Base-by-base conservation (phyloP, 179 eudicot species). In the Nepenthes alata region DNA sequence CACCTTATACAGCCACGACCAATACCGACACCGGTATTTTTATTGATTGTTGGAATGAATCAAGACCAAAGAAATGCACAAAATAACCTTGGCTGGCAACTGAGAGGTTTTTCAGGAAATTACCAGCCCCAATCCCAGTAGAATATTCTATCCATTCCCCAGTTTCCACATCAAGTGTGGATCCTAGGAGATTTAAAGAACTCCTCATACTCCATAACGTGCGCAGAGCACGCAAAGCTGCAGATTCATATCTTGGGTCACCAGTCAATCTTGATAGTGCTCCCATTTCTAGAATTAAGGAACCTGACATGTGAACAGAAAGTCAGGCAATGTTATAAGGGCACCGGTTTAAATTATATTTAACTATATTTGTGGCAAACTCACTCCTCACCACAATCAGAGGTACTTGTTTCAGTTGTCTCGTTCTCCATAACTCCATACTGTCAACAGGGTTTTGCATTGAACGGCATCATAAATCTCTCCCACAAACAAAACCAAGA, bases 221-320 rank as follows among this genome's bases (percentile, higher is more conserved):
- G 15, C 86, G 85, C 9, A 91, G 78, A 75, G 98, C 98, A 75
- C 85, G 89, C 71, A 88, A 78, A 58, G 98, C 96, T 41, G 86
- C 91, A 67, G 78, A 70, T 67, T 91, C 96, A 70, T 76, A 91
- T 70, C 83, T 81, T 37, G 85, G 79, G 70, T 91, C 91, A 49
- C 98, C 96, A 13, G 98, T 91, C 76, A 91, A 78, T 74, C 79
- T 86, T 41, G 98, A 86, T 52, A 91, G 66, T 41, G 91, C 84
- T 64, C 98, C 98, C 98, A 91, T 89, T 80, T 91, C 98, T 74
- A 91, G 98, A 72, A 91, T 84, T 64, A 91, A 74, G 52, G 98
- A 91, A 67, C 98, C 98, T 89, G 80, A 55, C 62, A 64, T 39
- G 61, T 63, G 53, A 56, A 73, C 57, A 45, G 47, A 67, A 64